phyloP scores from a whole-genome alignment of 2,329 filamentous ascomycete genomes.

The Talaromyces sp. region DNA sequence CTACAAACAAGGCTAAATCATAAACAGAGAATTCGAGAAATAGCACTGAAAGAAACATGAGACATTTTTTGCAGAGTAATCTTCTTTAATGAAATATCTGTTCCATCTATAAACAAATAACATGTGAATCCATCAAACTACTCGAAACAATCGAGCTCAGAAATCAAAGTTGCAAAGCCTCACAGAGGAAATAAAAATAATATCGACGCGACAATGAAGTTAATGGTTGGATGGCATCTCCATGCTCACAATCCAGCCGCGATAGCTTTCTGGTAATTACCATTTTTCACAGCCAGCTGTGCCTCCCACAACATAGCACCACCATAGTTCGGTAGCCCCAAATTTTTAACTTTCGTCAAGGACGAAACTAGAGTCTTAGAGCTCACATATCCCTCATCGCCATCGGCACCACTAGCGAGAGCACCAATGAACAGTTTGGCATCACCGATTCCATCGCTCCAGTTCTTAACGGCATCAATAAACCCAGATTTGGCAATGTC shows the following conservation, averaged over 20 bases:
- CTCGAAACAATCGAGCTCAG: too few species aligned
- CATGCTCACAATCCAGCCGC: neutral
- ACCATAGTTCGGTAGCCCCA: constrained; percentile 51
- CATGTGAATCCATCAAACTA: too few species aligned
- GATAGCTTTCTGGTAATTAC: constrained; percentile 10
- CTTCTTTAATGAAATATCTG: too few species aligned
- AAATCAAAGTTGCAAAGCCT: too few species aligned
- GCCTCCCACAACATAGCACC: constrained; percentile 59
- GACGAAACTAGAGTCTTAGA: neutral
- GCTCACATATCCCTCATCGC: constrained; percentile 10
- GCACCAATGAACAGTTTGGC: constrained; percentile 55
- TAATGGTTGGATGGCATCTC: too few species aligned
- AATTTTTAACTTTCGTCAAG: constrained; percentile 15
- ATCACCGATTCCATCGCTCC: constrained; percentile 36
- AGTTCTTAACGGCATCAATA: constrained; percentile 39
- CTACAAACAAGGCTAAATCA: too few species aligned
- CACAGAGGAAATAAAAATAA: too few species aligned
- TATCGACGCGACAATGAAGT: too few species aligned
- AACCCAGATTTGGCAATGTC: constrained; percentile 5
- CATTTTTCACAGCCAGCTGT: constrained; percentile 25
- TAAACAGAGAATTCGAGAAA: too few species aligned
- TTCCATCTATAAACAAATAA: too few species aligned
- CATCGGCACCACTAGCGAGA: constrained; percentile 24
- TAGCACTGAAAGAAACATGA: too few species aligned
- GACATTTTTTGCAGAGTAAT: too few species aligned